Base-by-base conservation (phyloP, 768 basidiomycete genomes). In the Gelatoporia subvermispora region DNA sequence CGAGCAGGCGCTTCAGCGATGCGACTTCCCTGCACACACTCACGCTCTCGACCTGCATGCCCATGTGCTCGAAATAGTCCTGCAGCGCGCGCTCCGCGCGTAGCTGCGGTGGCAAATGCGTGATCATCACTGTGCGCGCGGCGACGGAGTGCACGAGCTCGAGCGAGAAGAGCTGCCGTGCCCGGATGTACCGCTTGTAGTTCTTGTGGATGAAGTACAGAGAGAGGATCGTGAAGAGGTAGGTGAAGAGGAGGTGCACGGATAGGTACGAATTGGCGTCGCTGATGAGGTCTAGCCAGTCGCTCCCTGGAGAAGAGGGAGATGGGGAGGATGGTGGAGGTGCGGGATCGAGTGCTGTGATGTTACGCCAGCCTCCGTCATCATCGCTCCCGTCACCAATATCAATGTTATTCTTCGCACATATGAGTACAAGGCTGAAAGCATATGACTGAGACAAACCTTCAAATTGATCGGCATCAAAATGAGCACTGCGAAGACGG, bases 401-500 rank as follows among this genome's bases (percentile, higher is more conserved):
- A 47, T 83, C 86, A 61, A 82, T 84, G 54, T 86, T 88, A 55
- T 85, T 81, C 87, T 88, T 9, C 15, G 9, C 8, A 36, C 24
- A 24, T 11, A 39, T 49, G 21, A 31, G 41, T 2, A 15, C 8
- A 43, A 31, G 34, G 21, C 42, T 13, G 47, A n/a, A 24, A 24
- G 43, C 16, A 37, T n/a, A 8, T 3, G 3, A 23, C 8, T 20
- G 36, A 1, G 5, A 67, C 82, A 60, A 54, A 94, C 94, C 72
- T 84, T 89, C 73, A 87, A 85, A 59, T 99, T 98, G 41, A 97
- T 75, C 2, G 96, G 96, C 83, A 98, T 95, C 11, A 99, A 77
- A n/a, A 94, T 82, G 4, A 79, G 65, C 8, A 84, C 68, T 0
- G 93, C 93, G 49, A 92, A 85, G 41, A 91, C 60, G 0, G 93